These are phyloP conservation scores for Quercus suber DNA, from an alignment of 306 rosid species.

Conservation along the genomic window DNA sequence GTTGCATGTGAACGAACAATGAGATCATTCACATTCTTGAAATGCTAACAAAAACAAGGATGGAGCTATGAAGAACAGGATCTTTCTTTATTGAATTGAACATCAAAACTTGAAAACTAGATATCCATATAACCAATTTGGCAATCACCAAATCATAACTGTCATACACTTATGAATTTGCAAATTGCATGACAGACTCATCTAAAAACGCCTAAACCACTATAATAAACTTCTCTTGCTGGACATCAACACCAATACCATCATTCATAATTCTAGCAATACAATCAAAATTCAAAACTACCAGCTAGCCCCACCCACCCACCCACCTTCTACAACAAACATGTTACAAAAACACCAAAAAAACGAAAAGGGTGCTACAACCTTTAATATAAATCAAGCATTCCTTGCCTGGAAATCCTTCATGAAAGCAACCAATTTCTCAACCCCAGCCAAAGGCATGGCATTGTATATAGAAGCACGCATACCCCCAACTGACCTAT, in stretches of 20 bases:
- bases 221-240: neutral
- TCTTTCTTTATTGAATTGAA: neutral
- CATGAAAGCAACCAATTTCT: conserved; percentile 93
- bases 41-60: neutral
- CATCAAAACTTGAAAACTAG: neutral
- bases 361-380: neutral
- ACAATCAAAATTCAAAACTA: neutral
- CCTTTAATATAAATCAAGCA: conserved; percentile 33
- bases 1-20: neutral
- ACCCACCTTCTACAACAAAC: too few species aligned
- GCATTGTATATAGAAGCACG: conserved; percentile 96
- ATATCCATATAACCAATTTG: neutral
- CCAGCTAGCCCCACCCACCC: too few species aligned
- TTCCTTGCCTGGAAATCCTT: conserved; percentile 83
- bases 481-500: conserved; percentile 95
- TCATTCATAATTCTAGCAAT: neutral
- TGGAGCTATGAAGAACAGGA: neutral
- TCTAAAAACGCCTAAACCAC: neutral
- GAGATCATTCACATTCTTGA: neutral
- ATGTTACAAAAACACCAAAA: neutral
- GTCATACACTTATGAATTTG: neutral
- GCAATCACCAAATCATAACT: neutral
- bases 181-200: neutral
- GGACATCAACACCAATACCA: neutral
- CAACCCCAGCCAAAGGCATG: conserved; percentile 96